Base-by-base conservation (phyloP, 352 stramenopile genomes). In the Phytophthora uliginosa region DNA sequence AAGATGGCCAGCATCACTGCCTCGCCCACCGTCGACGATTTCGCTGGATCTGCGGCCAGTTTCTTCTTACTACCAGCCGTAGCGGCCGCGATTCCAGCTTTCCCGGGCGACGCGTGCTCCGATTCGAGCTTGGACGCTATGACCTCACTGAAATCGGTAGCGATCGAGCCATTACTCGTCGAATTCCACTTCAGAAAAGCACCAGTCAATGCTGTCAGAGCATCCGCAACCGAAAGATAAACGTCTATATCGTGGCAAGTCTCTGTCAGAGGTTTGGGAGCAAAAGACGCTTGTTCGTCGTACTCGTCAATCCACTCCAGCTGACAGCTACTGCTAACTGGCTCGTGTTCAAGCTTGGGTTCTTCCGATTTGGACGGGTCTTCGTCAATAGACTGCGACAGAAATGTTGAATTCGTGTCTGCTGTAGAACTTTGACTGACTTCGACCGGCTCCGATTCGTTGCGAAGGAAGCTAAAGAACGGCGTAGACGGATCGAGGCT, bases 261-360 rank as follows among this genome's bases (percentile, higher is more conserved):
- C 2, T 69, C 53, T 9, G 78, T 89, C 31, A 91, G 69, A 1
- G 66, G 54, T 7, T 66, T 60, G 0, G 82, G 63, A 7, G 63
- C 48, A 18, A 89, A 91, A 0, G 71, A 60, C 0, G 55, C 45
- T 15, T 66, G 56, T n/a, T 87, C 77, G 6, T 76, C 62, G 13
- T 75, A 77, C 45, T 90, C 83, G 33, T 85, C 81, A 26, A 81
- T 60, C 85, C 83, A 91, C 45, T 89, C 82, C 22, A 93, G 69
- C 24, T 79, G 81, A 58, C 72, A 84, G 0, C 61, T n/a, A 51
- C 64, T 50, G n/a, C 24, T 59, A 60, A 72, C 52, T 6, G 51
- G 20, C 4, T 59, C 54, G 2, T 15, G 3, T 8, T 65, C 24
- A 45, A 17, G 0, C 17, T 63, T 56, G 22, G 34, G 26, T 65